phyloP scores from a whole-genome alignment of 2,329 filamentous ascomycete genomes.

The Xylariales sp. region DNA sequence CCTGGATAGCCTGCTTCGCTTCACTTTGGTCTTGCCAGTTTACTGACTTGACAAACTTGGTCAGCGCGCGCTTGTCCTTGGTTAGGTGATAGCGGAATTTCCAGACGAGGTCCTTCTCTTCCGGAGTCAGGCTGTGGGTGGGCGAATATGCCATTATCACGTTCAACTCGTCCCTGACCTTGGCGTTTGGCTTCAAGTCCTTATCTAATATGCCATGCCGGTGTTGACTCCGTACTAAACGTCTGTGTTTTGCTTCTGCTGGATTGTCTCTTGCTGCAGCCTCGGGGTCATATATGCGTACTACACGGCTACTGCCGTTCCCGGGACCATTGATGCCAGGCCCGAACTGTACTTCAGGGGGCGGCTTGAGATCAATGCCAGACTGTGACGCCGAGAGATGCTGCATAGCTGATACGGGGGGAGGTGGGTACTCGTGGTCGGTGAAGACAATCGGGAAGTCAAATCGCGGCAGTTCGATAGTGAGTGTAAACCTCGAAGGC shows the following conservation, averaged over 20 bases:
- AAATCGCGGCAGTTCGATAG: constrained; percentile 88
- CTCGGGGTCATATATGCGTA: constrained; percentile 91
- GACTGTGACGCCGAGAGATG: constrained; percentile 59
- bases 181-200: constrained; percentile 92
- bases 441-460: constrained; percentile 95
- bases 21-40: constrained; percentile 87
- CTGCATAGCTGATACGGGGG: constrained; percentile 72
- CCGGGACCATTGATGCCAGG: constrained; percentile 76
- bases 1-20: constrained; percentile 81
- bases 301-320: constrained; percentile 54
- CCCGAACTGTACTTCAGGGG: constrained; percentile 83
- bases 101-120: constrained; percentile 96
- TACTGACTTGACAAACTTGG: constrained; percentile 97
- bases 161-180: constrained; percentile 91
- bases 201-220: constrained; percentile 92
- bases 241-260: constrained; percentile 88
- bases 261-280: constrained; percentile 86
- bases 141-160: constrained; percentile 88
- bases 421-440: constrained; percentile 85
- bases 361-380: constrained; percentile 69
- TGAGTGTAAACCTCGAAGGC: constrained; percentile 68
- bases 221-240: constrained; percentile 82
- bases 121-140: constrained; percentile 78
- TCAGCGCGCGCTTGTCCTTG: constrained; percentile 84
- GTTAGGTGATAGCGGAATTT: constrained; percentile 94